phyloP scores from a whole-genome alignment of 768 basidiomycete species.

The Calocybe cyanea region DNA sequence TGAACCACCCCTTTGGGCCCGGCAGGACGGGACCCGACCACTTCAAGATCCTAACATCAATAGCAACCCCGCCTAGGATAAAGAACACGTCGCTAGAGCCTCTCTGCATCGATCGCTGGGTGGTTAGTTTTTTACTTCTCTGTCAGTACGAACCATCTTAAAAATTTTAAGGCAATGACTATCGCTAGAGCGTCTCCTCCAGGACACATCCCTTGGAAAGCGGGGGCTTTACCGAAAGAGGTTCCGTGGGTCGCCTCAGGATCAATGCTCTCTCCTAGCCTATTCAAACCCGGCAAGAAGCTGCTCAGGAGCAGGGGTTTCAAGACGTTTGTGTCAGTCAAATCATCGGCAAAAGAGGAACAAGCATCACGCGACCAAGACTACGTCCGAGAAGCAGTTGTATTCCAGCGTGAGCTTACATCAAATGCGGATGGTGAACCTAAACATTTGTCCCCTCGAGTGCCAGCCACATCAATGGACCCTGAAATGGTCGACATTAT shows the following conservation, averaged over 20 bases:
- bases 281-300: constrained; percentile 8
- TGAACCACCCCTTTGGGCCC: constrained; percentile 7
- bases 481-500: constrained; percentile 38
- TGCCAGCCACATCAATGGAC: constrained; percentile 30
- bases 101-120: constrained; percentile 14
- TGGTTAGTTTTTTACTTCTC: constrained; percentile 7
- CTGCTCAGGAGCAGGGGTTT: neutral
- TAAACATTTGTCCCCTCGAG: constrained; percentile 29
- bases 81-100: constrained; percentile 10
- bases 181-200: constrained; percentile 8
- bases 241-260: constrained; percentile 13
- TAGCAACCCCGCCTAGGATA: constrained; percentile 13
- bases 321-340: constrained; percentile 2
- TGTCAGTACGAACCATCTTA: neutral
- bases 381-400: constrained; percentile 24
- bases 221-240: constrained; percentile 1
- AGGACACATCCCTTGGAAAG: constrained; percentile 13
- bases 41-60: constrained; percentile 7
- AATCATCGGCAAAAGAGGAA: neutral
- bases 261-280: constrained; percentile 11
- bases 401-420: constrained; percentile 33
- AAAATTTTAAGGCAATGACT: constrained; percentile 7
- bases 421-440: constrained; percentile 23
- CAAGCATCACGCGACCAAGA: constrained; percentile 10
- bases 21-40: constrained; percentile 7